Base-by-base conservation (phyloP, 1,284 basidiomycete species). In the Microbotryomycetes sp. region DNA sequence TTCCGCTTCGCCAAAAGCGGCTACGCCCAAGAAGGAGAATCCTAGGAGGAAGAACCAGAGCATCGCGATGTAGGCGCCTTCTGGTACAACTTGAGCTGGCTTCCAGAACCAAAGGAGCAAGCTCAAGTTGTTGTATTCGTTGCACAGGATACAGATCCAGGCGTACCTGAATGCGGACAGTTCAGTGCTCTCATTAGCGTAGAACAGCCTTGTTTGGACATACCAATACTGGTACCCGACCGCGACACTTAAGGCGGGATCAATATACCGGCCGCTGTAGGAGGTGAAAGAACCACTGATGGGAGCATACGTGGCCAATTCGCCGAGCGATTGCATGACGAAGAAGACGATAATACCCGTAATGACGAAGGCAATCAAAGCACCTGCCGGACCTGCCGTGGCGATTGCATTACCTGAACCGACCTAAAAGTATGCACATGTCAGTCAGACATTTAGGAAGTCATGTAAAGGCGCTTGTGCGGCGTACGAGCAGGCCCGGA, bases 341-440 rank as follows among this genome's bases (percentile, higher is more conserved):
- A 47, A 56, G 28, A 56, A 48, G 21, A 56, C 45, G 24, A 56
- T 56, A 9, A 47, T 81, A 31, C 81, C 83, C 30, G 85, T 82
- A 57, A 85, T 75, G 0, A 73, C 73, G 69, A 85, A 86, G 9
- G 82, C 83, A 50, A 86, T 76, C 59, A 85, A 77, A 35, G 83
- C 83, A 60, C 81, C 85, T 49, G 81, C 74, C 48, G 82, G 85
- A 16, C 85, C 85, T 21, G 59, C 60, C 6, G 53, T 61, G 16
- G 74, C 69, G 21, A 81, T 72, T 9, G 77, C 75, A 56, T 79
- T 77, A 23, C 89, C 89, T 15, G 86, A 85, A 64, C 88, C 88
- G 47, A 91, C 79, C 78, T 92, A 91, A 23, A 89, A 79, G n/a
- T n/a, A 72, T 87, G 23, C 28, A 28, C 49, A 27, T 5, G 49